phyloP scores from a whole-genome alignment of 164 flowering plant genomes.

The Sextonia rubra region DNA sequence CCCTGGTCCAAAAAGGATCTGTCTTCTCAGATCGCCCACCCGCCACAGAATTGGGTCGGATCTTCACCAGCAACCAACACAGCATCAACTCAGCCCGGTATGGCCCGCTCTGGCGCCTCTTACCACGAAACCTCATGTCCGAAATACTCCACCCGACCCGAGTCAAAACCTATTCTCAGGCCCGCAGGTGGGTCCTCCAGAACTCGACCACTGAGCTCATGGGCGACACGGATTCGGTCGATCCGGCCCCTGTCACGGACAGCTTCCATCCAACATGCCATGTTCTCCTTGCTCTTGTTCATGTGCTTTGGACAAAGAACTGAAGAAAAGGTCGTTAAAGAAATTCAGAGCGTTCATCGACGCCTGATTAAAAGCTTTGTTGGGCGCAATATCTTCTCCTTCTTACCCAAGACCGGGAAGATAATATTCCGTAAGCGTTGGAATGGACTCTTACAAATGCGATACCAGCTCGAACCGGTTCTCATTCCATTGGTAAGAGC shows the following conservation, averaged over 20 bases:
- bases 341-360: conserved; percentile 20
- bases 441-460: conserved; percentile 15
- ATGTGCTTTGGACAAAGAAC: conserved; percentile 47
- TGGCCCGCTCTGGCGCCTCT: conserved; percentile 42
- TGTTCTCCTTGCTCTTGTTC: conserved; percentile 30
- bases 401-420: conserved; percentile 25
- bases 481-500: conserved; percentile 19
- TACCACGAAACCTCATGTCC: conserved; percentile 36
- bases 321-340: conserved; percentile 22
- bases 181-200: conserved; percentile 31
- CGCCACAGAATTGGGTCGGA: not conserved
- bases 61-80: conserved; percentile 20
- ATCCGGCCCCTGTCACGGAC: conserved; percentile 15
- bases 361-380: conserved; percentile 2
- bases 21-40: conserved; percentile 38
- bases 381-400: conserved; percentile 15
- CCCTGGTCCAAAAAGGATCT: conserved; percentile 40
- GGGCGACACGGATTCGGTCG: not conserved
- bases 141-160: conserved; percentile 36
- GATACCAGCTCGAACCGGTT: conserved; percentile 14
- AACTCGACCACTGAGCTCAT: conserved; percentile 12
- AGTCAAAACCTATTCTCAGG: conserved; percentile 18
- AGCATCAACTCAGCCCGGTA: conserved; percentile 30
- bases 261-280: conserved; percentile 26
- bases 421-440: conserved; percentile 23